phyloP scores from a whole-genome alignment of 805 yeast species.

The Suhomyces xylopsoci region DNA sequence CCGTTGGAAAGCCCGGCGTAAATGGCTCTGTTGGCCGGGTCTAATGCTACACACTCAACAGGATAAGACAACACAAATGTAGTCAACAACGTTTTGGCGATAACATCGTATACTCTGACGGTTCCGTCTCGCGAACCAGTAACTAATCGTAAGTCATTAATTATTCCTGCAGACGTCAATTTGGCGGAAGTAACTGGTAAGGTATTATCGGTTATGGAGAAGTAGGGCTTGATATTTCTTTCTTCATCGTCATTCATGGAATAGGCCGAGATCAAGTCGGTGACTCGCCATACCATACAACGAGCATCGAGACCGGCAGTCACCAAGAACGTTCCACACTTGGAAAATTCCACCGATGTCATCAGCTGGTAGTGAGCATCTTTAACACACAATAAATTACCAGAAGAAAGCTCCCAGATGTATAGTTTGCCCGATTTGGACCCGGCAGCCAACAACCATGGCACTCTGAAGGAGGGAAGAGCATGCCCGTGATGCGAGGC shows the following conservation, averaged over 20 bases:
- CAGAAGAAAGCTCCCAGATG: constrained; percentile 83
- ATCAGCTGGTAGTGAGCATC: constrained; percentile 85
- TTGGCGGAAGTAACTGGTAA: constrained; percentile 49
- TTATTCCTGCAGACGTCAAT: constrained; percentile 48
- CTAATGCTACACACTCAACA: constrained; percentile 58
- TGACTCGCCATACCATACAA: constrained; percentile 66
- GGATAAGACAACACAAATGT: constrained; percentile 69
- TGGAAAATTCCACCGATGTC: constrained; percentile 53
- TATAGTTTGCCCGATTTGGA: constrained; percentile 72
- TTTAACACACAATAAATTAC: constrained; percentile 64
- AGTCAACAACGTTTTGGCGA: constrained; percentile 46
- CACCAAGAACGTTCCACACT: constrained; percentile 61
- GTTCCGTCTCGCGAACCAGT: constrained; percentile 76
- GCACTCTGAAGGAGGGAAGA: constrained; percentile 45
- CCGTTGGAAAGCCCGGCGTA: constrained; percentile 73
- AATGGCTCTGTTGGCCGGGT: constrained; percentile 74
- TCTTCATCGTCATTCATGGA: constrained; percentile 21
- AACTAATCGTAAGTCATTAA: constrained; percentile 60
- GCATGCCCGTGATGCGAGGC: constrained; percentile 14
- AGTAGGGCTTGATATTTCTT: constrained; percentile 50
- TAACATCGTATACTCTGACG: constrained; percentile 63
- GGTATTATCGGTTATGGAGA: constrained; percentile 59
- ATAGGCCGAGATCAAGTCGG: constrained; percentile 50
- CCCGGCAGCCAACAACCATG: constrained; percentile 72
- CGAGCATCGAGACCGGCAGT: constrained; percentile 84